Evolutionary conservation across 441 rosid species (phyloP).

Genomic region (Sinapis alba): DNA sequence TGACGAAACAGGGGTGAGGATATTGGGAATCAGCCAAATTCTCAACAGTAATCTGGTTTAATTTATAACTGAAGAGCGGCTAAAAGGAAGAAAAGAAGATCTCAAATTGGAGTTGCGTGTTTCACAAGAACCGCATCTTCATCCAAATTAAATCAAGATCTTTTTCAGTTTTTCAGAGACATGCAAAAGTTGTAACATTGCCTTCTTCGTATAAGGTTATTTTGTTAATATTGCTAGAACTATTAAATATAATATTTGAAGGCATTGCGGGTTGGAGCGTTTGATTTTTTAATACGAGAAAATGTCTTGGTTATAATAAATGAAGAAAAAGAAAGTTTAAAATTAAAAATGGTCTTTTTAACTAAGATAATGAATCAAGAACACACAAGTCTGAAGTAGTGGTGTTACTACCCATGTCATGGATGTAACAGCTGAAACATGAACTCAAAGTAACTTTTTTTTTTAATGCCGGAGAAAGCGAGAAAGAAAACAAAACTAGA

Average conservation of each 20-base stretch:
- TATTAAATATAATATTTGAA: not conserved
- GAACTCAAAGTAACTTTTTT: constrained; percentile 2
- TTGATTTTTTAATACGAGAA: too few species aligned
- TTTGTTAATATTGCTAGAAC: too few species aligned
- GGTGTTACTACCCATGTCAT: not conserved
- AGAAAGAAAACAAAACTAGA: constrained; percentile 4
- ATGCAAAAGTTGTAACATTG: not conserved
- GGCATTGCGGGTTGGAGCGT: not conserved
- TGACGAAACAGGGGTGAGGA: constrained; percentile 26
- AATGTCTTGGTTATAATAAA: too few species aligned
- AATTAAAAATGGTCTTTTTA: not conserved
- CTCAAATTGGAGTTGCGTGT: not conserved
- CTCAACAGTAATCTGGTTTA: constrained; percentile 13
- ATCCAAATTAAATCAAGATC: not conserved
- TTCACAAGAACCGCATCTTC: not conserved
- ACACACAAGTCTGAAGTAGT: not conserved
- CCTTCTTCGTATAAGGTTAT: too few species aligned
- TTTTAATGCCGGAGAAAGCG: not conserved
- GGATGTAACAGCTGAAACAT: constrained; percentile 6
- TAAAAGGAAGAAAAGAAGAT: not conserved
- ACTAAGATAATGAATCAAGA: constrained; percentile 6
- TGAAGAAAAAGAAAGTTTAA: too few species aligned
- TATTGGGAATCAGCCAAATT: constrained; percentile 33
- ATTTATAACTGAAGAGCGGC: not conserved
- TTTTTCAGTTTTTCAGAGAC: not conserved